Base-by-base conservation (phyloP, 2,329 filamentous ascomycete species). In the Fusarium sp. region DNA sequence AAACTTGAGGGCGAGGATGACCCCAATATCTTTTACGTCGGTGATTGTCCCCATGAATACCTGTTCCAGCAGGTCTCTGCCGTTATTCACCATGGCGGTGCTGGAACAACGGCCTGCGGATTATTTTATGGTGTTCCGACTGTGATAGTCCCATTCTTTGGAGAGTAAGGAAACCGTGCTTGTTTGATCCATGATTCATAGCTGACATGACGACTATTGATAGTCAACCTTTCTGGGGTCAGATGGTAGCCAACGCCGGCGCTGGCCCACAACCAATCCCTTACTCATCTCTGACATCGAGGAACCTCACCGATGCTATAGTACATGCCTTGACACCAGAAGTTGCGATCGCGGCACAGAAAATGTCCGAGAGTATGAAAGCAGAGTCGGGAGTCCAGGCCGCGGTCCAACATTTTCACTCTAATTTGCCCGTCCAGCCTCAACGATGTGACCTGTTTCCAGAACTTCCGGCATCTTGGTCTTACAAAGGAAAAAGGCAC, bases 21-120 rank as follows among this genome's bases (percentile, higher is more conserved):
- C 65, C 59, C 59, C 6, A 16, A 52, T 7, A 84, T 94, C 56
- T 92, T 87, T 80, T 89, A 93, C 86, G 85, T 94, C 2, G 92
- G 90, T 20, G 93, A 94, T 73, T 92, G 88, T 0, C 92, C 92
- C 0, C 92, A 94, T 73, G 94, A 97, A 82, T 97, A 94, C 94
- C 84, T 97, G 0, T 97, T 97, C 82, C 87, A 94, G 73, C 91
- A 88, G 31, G 94, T 97, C 1, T 92, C 93, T 1, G 92, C 90
- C 41, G 94, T 97, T 1, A 92, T 96, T 8, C 94, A 97, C 79
- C 94, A 97, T 74, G 94, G 94, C 16, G 94, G 94, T 64, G 94
- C 94, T 6, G 94, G 94, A 20, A 97, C 94, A 2, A 97, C 94
- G 2, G 94, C 94, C 1, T 93, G 94, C 0, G 94, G 94, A 11